phyloP scores from a whole-genome alignment of 1,284 basidiomycete genomes.

The Pseudozyma sp. region DNA sequence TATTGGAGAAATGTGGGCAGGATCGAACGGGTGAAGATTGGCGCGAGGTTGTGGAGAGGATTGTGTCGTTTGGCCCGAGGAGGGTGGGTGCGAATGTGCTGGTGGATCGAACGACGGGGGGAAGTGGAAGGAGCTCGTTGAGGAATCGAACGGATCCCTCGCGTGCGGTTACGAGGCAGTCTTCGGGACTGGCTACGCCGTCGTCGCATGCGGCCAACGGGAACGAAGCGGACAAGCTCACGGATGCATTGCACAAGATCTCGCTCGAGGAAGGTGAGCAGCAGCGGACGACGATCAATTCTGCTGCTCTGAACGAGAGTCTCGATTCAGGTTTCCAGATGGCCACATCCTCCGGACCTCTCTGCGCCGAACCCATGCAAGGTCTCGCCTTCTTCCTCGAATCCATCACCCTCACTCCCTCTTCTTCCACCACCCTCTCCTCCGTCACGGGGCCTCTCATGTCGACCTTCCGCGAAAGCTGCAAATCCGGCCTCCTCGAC shows the following conservation, averaged over 20 bases:
- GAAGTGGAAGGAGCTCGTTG: constrained; percentile 17
- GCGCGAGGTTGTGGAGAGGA: constrained; percentile 77
- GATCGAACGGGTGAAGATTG: constrained; percentile 82
- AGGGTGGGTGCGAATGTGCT: constrained; percentile 87
- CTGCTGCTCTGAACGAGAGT: constrained; percentile 60
- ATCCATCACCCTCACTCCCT: constrained; percentile 70
- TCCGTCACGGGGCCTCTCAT: constrained; percentile 90
- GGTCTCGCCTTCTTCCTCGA: constrained; percentile 94
- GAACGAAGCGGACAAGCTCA: constrained; percentile 18
- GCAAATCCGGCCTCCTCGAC: constrained; percentile 87
- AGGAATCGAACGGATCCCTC: constrained; percentile 37
- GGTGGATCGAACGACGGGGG: constrained; percentile 73
- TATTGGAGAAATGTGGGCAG: constrained; percentile 71
- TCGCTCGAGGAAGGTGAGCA: constrained; percentile 20
- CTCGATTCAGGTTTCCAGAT: constrained; percentile 96
- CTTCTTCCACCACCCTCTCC: constrained; percentile 72
- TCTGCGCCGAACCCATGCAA: constrained; percentile 94
- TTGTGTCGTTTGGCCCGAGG: constrained; percentile 94
- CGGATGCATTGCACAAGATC: constrained; percentile 30
- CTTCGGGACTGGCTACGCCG: constrained; percentile 38
- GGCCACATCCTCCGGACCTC: constrained; percentile 89
- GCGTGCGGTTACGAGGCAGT: constrained; percentile 20
- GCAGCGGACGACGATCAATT: constrained; percentile 3
- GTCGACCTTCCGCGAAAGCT: constrained; percentile 87
- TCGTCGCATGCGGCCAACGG: background rate